A percentile compares a stretch with the other conserved stretches of the same genome.
These are phyloP conservation scores for Solanum gracilifrons DNA, from an alignment of 257 asterid genomes.

Conservation along the genomic window DNA sequence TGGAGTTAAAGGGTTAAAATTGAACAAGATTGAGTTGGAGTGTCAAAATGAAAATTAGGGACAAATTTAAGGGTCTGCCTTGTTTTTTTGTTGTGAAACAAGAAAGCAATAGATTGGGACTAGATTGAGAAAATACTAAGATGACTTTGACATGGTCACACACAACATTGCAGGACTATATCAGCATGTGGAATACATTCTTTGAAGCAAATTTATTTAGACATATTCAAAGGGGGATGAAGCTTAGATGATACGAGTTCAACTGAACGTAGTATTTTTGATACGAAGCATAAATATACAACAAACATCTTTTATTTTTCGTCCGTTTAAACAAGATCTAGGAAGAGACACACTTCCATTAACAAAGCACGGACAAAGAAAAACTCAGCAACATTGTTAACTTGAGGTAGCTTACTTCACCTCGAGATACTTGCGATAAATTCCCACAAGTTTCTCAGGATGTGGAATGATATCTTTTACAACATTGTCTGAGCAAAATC, in stretches of 20 bases:
- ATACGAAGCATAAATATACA: neutral
- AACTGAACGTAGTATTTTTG: neutral
- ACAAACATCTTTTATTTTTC: neutral
- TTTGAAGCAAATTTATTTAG: neutral
- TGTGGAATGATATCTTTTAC: constrained; percentile 1
- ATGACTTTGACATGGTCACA: neutral
- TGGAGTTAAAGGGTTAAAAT: too few species aligned
- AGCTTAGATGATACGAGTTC: neutral
- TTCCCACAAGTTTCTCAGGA: neutral
- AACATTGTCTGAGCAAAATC: neutral
- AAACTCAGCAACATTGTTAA: neutral
- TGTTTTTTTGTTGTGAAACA: neutral
- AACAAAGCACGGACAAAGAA: neutral
- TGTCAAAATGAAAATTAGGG: too few species aligned
- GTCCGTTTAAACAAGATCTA: neutral
- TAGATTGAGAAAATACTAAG: neutral
- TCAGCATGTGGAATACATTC: neutral
- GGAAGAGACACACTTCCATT: neutral
- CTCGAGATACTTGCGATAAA: neutral
- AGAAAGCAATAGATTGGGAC: neutral
- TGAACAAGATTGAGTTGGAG: too few species aligned
- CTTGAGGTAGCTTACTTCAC: neutral
- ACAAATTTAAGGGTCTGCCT: neutral
- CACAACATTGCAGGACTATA: neutral
- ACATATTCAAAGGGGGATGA: neutral